A percentile compares a stretch with the other conserved stretches of the same genome.
Conservation (phyloP, 2,329 filamentous ascomycete species). For the Sodiomyces alkalinus region DNA sequence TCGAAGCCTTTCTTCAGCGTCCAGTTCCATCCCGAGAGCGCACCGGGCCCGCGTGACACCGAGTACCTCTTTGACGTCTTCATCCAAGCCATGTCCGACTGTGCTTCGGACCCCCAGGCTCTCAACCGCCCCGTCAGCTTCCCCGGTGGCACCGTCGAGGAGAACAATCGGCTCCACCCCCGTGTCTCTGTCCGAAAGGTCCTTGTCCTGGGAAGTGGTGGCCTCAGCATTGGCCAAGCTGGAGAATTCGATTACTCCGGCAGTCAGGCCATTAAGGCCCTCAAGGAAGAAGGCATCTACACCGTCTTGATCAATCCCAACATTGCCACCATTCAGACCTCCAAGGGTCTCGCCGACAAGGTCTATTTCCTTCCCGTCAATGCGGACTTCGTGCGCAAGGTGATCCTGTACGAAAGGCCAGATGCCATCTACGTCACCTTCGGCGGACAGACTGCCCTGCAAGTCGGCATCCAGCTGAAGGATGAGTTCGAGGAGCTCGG, state of each 20-base stretch:
- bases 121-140: slow-evolving; percentile 67
- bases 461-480: slow-evolving; percentile 92
- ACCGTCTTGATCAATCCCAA: slow-evolving; percentile 98
- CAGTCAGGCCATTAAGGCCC: slow-evolving; percentile 92
- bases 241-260: slow-evolving; percentile 99
- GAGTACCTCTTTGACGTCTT: slow-evolving; percentile 97
- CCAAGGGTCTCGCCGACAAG: slow-evolving; percentile 93
- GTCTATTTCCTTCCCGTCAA: slow-evolving; percentile 98
- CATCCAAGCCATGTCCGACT: slow-evolving; percentile 66
- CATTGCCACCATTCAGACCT: slow-evolving; percentile 97
- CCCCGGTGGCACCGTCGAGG: slow-evolving; percentile 67
- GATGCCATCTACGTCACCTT: slow-evolving; percentile 98
- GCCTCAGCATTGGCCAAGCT: slow-evolving; percentile 92
- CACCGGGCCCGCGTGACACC: slow-evolving; percentile 85
- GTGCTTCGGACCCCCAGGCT: slow-evolving; percentile 48
- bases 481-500: slow-evolving; percentile 89
- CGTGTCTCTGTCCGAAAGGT: slow-evolving; percentile 85
- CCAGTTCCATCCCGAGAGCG: slow-evolving; percentile 98
- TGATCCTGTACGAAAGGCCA: slow-evolving; percentile 85
- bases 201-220: slow-evolving; percentile 83
- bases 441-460: slow-evolving; percentile 91
- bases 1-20: slow-evolving; percentile 91
- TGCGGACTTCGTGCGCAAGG: slow-evolving; percentile 92
- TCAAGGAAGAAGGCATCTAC: slow-evolving; percentile 97
- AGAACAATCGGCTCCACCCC: slow-evolving; percentile 64